Base-by-base conservation (phyloP, 345 rosid species). In the Eutrema yunnanense region DNA sequence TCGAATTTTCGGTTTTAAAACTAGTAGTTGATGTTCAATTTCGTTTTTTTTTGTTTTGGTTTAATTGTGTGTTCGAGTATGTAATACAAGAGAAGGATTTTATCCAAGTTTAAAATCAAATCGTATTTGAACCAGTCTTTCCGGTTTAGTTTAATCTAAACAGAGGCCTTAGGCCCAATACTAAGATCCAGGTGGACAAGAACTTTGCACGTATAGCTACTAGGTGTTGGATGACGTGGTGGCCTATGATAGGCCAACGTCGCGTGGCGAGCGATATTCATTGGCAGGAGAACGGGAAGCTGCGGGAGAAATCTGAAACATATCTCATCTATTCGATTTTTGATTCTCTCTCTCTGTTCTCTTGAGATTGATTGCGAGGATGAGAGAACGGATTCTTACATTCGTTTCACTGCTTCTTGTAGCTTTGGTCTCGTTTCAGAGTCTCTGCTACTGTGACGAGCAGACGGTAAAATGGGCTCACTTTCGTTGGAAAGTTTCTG, bases 371-470 rank as follows among this genome's bases (percentile, higher is more conserved):
- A 22, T 22, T 13, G 49, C 26, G 40, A 72, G 8, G 0, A 72
- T 62, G 76, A 72, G 46, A 27, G 62, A 52, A 43, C 57, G 73
- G 62, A 46, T 57, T 57, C 57, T 61, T 22, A 71, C 81, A 3
- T 72, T 77, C 14, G 81, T 74, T 59, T 55, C 79, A 61, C 52
- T 85, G n/a, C 66, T 85, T 3, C 34, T 88, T 9, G 30, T 82
- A 12, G 83, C 86, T 67, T 71, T 73, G 14, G 16, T 72, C 58
- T 81, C 84, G 41, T 41, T 81, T 44, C 62, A 66, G 58, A 78
- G 58, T 73, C 65, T 86, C 12, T 76, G 70, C 58, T 84, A 75
- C 60, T 78, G 82, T 16, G 90, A 83, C 36, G 85, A 85, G 4
- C 66, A 63, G 26, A 72, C 76, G 70, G 76, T 72, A 61, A 49